Evolutionary conservation across 805 yeast species (phyloP), one percentile per base, ranked within the genome.

Genomic region (Lachancea sp.): DNA sequence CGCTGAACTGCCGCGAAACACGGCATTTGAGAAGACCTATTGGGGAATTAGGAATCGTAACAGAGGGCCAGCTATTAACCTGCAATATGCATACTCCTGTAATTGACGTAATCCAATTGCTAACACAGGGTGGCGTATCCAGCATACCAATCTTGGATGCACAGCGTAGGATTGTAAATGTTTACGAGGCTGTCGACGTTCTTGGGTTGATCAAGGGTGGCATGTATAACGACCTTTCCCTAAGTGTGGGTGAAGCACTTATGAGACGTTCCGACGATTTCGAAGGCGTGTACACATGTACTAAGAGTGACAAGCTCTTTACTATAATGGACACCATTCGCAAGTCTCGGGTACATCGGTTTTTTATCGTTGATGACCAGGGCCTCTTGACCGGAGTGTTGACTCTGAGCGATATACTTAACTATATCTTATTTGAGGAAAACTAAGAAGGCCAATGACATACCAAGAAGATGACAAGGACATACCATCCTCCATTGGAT

Each of bases 231-330:
- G 97, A 92, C 62, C 68, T 90, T 46, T 83, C 88, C 29, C 69
- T 92, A 50, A 81, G 90, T 43, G 96, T 92, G 3, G 99, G 98
- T 3, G 97, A 92, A 62, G 97, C 97, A 0, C 69, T 92, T 39
- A 77, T 92, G 78, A 78, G 95, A 63, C 58, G 67, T 45, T 80
- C 95, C 3, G 96, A 89, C 51, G 97, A 92, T 59, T 92, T 90
- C 54, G 97, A 92, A 63, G 98, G 99, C 44, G 97, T 92, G 11
- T 86, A 88, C 64, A 92, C 97, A 0, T 92, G 98, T 64, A 86
- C 97, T 0, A 71, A 79, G 49, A 74, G 79, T 50, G 99, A 92
- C 60, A 74, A 89, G 47, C 68, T 92, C 43, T 82, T 90, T 46
- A 86, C 95, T 12, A 83, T 92, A 42, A 74, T 92, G 79, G 96